Conservation (phyloP, 805 yeast species). For the Candida maltosa region DNA sequence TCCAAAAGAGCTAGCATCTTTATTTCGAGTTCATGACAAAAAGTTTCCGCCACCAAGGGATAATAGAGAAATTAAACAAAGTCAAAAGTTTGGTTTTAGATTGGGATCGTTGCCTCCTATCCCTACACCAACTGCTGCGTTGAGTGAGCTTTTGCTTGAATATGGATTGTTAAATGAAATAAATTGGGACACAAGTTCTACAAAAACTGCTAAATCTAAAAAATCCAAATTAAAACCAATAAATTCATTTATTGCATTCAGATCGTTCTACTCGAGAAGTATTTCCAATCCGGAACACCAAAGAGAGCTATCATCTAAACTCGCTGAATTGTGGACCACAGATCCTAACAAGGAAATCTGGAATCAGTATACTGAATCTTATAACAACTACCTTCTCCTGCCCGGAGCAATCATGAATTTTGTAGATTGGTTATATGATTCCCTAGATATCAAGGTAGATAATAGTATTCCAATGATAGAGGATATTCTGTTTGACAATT, state of each 20-base stretch:
- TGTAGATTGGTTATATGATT: constrained; percentile 18
- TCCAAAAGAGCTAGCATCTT: constrained; percentile 4
- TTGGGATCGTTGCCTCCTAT: constrained; percentile 11
- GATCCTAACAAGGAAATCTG: constrained; percentile 23
- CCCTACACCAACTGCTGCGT: constrained; percentile 11
- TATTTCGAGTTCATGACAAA: constrained; percentile 4
- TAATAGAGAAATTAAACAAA: neutral
- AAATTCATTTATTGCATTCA: constrained; percentile 28
- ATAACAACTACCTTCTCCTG: constrained; percentile 13
- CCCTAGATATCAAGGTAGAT: constrained; percentile 6
- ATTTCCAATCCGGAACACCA: constrained; percentile 18
- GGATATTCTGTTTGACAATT: neutral
- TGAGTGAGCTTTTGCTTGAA: constrained; percentile 10
- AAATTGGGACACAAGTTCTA: neutral
- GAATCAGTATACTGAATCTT: constrained; percentile 28
- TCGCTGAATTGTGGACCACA: constrained; percentile 24
- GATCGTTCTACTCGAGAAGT: constrained; percentile 24
- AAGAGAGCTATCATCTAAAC: constrained; percentile 17
- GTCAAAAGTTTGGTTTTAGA: constrained; percentile 3
- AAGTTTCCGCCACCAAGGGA: neutral
- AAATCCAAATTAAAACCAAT: constrained; percentile 12
- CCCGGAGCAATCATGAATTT: constrained; percentile 9
- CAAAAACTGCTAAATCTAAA: constrained; percentile 5
- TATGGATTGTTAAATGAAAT: constrained; percentile 7
- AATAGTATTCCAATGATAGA: neutral